Base-by-base conservation (phyloP, 2,329 filamentous ascomycete genomes). In the Aspergillus candidus region DNA sequence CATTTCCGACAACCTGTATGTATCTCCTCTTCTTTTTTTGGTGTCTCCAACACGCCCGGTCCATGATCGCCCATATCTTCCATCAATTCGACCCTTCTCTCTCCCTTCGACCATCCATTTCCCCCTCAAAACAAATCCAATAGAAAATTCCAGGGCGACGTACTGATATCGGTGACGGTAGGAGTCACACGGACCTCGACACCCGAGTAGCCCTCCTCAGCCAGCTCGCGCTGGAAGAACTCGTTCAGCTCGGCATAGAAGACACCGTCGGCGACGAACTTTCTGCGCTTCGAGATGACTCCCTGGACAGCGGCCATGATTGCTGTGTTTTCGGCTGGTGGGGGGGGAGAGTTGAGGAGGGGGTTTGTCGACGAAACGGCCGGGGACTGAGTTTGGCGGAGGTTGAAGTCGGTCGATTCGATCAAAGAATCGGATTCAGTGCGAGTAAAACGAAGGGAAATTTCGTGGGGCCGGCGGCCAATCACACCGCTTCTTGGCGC, bases 171-270 rank as follows among this genome's bases (percentile, higher is more conserved):
- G 80, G 93, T 98, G 72, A 98, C 93, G 74, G 93, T 98, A 63
- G 93, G 93, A 65, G 93, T 98, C 66, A 98, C 93, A 81, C 94
- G 88, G 79, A 98, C 93, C 81, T 98, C 94, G 74, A 98, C 93
- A 73, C 93, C 93, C 47, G 93, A 98, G 84, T 98, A 98, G 67
- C 93, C 93, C 80, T 98, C 94, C 84, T 98, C 93, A 72, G 93
- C 93, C 72, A 98, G 82, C 80, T 98, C 93, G 76, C 93, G 91
- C 84, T 97, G 93, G 88, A 98, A 98, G 86, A 98, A 98, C 81
- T 98, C 93, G 86, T 98, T 98, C 76, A 98, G 80, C 80, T 98
- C 93, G 80, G 93, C 93, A 78, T 96, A 98, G 88, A 98, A 98
- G 70, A 98, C 93, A 84, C 93, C 93, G 77, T 98, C 93, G 63